Conservation (phyloP, 495 filamentous ascomycete genomes). For the Diplogelasinospora grovesii region DNA sequence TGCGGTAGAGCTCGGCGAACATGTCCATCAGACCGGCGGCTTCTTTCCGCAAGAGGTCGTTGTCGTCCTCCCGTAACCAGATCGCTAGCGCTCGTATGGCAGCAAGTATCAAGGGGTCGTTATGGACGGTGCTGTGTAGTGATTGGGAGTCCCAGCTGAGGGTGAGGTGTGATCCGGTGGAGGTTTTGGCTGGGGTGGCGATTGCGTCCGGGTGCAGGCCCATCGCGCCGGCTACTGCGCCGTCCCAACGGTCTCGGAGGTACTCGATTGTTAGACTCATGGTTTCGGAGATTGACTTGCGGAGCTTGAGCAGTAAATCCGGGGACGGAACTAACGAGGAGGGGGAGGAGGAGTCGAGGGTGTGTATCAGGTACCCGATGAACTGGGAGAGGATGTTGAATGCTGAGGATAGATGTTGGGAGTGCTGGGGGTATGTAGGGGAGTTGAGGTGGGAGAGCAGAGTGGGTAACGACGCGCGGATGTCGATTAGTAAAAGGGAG, state of each 20-base stretch:
- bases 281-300: constrained; percentile 50
- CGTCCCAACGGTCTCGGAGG: constrained; percentile 60
- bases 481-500: constrained; percentile 52
- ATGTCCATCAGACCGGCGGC: constrained; percentile 51
- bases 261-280: constrained; percentile 55
- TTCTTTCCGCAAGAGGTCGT: constrained; percentile 46
- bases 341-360: constrained; percentile 30
- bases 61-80: constrained; percentile 60
- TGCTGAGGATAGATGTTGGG: constrained; percentile 49
- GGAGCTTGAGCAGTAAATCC: constrained; percentile 51
- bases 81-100: constrained; percentile 47
- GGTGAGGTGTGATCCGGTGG: constrained; percentile 27
- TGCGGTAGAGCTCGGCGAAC: constrained; percentile 48
- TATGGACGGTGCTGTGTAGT: constrained; percentile 22
- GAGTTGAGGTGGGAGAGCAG: constrained; percentile 49
- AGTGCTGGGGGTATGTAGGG: constrained; percentile 37
- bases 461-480: constrained; percentile 54
- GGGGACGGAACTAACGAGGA: constrained; percentile 34
- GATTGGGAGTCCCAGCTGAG: constrained; percentile 47
- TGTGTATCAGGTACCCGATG: constrained; percentile 49
- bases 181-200: constrained; percentile 20
- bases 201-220: constrained; percentile 46
- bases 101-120: constrained; percentile 44
- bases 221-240: constrained; percentile 44
- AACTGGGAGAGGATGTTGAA: constrained; percentile 55